phyloP scores from a whole-genome alignment of 257 asterid species.

The Solanum paucissectum region DNA sequence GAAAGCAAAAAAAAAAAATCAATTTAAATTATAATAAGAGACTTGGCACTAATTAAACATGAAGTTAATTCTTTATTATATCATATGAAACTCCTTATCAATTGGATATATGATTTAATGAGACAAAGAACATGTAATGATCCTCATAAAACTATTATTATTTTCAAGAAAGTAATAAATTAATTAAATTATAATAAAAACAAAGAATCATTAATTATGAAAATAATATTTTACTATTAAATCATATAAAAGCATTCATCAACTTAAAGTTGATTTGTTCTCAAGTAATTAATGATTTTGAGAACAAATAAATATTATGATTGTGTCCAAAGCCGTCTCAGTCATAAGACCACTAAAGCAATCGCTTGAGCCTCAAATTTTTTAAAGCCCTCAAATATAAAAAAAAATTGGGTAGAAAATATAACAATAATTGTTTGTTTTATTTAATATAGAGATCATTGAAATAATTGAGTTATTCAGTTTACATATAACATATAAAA shows the following conservation, averaged over 20 bases:
- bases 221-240: not conserved
- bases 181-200: not conserved
- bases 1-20: not conserved
- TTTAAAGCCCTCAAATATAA: too few relatives aligned
- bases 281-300: too few relatives aligned
- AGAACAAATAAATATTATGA: too few relatives aligned
- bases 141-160: not conserved
- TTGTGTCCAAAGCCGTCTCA: too few relatives aligned
- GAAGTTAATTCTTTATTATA: not conserved
- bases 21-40: too few relatives aligned
- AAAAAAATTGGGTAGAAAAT: too few relatives aligned
- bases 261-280: not conserved
- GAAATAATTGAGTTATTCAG: too few relatives aligned
- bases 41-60: not conserved
- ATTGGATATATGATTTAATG: not conserved
- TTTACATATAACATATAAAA: too few relatives aligned
- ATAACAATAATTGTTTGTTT: too few relatives aligned
- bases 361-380: too few relatives aligned
- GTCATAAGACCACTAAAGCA: too few relatives aligned
- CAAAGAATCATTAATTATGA: not conserved
- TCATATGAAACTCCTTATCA: not conserved
- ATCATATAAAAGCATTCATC: not conserved
- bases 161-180: not conserved
- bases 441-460: too few relatives aligned
- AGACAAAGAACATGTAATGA: not conserved